Percentiles rank a stretch among this genome's conserved stretches.
Conservation (phyloP, 169 alveolate genomes). For the Babesia bovis region DNA sequence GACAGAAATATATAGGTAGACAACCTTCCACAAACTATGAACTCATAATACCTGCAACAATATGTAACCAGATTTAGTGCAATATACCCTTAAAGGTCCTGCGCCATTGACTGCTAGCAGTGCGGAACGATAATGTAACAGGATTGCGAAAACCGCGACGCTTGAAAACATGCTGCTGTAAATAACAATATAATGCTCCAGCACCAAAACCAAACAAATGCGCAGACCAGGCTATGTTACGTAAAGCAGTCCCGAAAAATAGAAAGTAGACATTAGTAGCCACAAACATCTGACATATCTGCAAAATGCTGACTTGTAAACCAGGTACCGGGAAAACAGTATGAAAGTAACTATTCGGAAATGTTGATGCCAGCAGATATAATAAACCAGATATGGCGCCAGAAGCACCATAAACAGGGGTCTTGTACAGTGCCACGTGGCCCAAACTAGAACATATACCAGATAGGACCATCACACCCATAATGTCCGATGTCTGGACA, state of each 20-base stretch:
- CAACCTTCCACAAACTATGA: not conserved
- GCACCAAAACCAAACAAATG: conserved; percentile 75
- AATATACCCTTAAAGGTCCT: conserved; percentile 40
- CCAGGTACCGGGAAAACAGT: conserved; percentile 77
- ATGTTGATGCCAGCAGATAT: conserved; percentile 70
- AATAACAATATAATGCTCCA: conserved; percentile 69
- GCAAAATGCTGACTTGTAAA: conserved; percentile 69
- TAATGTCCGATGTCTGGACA: conserved; percentile 44
- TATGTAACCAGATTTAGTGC: not conserved
- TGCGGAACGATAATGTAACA: conserved; percentile 14
- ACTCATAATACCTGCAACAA: conserved; percentile 13
- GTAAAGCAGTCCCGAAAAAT: conserved; percentile 46
- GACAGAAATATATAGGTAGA: not conserved
- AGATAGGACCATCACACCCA: conserved; percentile 48
- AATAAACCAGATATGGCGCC: conserved; percentile 79
- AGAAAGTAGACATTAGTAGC: conserved; percentile 71
- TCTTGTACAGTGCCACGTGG: conserved; percentile 49
- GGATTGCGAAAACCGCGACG: conserved; percentile 63
- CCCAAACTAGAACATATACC: conserved; percentile 54
- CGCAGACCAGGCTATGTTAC: conserved; percentile 80
- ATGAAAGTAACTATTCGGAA: conserved; percentile 73
- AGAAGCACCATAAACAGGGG: conserved; percentile 77
- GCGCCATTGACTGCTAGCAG: conserved; percentile 61
- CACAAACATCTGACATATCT: conserved; percentile 73
- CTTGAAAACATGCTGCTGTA: conserved; percentile 62